Evolutionary conservation across 306 rosid genomes (phyloP).

Genomic region (Cucumis hystrix): DNA sequence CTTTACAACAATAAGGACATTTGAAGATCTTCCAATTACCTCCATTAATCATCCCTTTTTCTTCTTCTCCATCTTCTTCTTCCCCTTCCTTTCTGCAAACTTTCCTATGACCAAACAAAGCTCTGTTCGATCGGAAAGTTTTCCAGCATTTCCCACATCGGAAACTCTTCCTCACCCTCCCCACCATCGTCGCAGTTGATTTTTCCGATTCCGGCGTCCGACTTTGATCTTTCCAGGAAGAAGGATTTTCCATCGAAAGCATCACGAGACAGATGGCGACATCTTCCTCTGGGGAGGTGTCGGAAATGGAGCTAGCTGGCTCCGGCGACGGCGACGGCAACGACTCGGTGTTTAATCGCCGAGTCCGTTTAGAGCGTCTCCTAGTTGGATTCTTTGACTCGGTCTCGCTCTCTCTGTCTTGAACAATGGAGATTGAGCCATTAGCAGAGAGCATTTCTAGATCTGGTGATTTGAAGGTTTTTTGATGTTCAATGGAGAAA

Average conservation of each 20-base stretch:
- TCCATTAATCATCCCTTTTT: neutral
- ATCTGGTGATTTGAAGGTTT: neutral
- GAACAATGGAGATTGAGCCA: constrained; percentile 21
- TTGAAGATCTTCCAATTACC: constrained; percentile 40
- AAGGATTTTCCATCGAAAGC: constrained; percentile 50
- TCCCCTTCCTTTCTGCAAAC: neutral
- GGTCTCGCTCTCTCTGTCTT: constrained; percentile 70
- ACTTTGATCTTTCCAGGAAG: neutral
- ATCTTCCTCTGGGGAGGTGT: constrained; percentile 58
- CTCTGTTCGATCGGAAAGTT: constrained; percentile 74
- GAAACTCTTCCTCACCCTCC: constrained; percentile 2
- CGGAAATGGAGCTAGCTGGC: constrained; percentile 61
- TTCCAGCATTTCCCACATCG: constrained; percentile 78
- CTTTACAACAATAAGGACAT: constrained; percentile 65
- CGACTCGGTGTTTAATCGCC: constrained; percentile 14
- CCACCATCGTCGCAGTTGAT: constrained; percentile 18
- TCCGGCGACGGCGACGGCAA: constrained; percentile 7
- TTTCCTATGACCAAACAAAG: constrained; percentile 65
- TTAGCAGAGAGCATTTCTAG: neutral
- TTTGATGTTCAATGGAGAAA: constrained; percentile 22
- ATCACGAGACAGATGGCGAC: constrained; percentile 72
- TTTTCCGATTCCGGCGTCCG: constrained; percentile 14
- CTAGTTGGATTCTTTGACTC: constrained; percentile 68
- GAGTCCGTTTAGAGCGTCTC: constrained; percentile 42
- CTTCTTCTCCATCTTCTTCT: neutral